Conservation (phyloP, 345 rosid species). For the Eucalyptus coolabah region DNA sequence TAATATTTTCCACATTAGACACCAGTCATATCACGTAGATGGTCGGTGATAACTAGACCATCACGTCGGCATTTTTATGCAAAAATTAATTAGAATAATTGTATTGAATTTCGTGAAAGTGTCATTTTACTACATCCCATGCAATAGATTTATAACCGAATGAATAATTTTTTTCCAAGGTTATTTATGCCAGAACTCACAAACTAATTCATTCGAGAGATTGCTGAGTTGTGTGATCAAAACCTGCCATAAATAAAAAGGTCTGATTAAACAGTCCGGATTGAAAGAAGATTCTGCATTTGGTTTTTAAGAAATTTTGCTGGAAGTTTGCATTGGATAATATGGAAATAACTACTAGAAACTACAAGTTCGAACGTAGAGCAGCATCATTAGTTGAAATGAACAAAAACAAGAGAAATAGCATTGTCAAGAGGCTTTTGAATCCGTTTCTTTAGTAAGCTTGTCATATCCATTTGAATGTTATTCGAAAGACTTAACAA, state of each 20-base stretch:
- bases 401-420: background rate
- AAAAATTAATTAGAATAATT: rapidly evolving
- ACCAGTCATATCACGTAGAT: rapidly evolving
- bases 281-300: background rate
- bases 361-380: background rate
- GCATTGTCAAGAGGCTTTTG: background rate
- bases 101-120: background rate
- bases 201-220: background rate
- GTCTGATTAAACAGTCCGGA: background rate
- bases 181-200: background rate
- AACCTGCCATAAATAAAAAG: background rate
- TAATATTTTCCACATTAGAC: background rate
- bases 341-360: background rate
- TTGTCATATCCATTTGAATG: background rate
- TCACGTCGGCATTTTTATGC: background rate
- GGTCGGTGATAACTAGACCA: rapidly evolving
- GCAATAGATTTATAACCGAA: too few species aligned
- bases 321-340: background rate
- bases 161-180: background rate
- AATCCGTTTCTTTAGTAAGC: background rate
- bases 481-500: background rate
- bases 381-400: background rate
- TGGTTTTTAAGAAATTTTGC: background rate
- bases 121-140: too few species aligned
- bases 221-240: background rate